Base-by-base conservation (phyloP, 1,284 basidiomycete species). In the Golubevia sp. region DNA sequence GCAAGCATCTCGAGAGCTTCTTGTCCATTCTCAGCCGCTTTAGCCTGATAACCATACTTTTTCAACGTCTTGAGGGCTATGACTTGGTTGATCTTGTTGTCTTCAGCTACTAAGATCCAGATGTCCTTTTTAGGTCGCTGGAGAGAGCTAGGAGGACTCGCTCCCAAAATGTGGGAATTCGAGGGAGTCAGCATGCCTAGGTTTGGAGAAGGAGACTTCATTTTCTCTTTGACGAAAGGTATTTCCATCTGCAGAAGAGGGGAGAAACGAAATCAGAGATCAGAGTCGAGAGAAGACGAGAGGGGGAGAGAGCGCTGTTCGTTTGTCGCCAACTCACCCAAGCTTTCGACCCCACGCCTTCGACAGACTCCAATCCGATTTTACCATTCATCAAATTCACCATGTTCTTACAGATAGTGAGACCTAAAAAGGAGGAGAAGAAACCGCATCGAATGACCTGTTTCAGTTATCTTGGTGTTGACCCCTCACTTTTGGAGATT, bases 51-150 rank as follows among this genome's bases (percentile, higher is more conserved):
- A 34, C 77, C 77, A 68, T 76, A 76, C 68, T 73, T 77, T 53
- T 74, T 70, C 57, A 79, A 68, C 56, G 74, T 79, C 71, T 77
- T 79, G 61, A 73, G 64, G 2, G 77, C 76, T 34, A 79, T 77
- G 63, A 77, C 73, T 4, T 76, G 76, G 48, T 79, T 79, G 64
- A 79, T 74, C 13, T 74, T 56, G 26, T 79, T 79, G 63, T 79
- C 77, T 55, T 79, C 77, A 2, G 77, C 77, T 2, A 79, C 70
- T 30, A 79, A 60, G 55, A 79, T 79, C 73, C 73, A 77, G 38
- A 77, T 74, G 53, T 79, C 76, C 55, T 77, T 75, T 34, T 74
- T 56, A 20, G 73, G 70, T 21, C 76, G 53, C 30, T 67, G 63
- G 58, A 79, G 49, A 0, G 74, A 67, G 30, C 71, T 71, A 21